Evolutionary conservation across 225 moss, liverwort and hornwort species (phyloP).

Genomic region (Marchantia paleacea): DNA sequence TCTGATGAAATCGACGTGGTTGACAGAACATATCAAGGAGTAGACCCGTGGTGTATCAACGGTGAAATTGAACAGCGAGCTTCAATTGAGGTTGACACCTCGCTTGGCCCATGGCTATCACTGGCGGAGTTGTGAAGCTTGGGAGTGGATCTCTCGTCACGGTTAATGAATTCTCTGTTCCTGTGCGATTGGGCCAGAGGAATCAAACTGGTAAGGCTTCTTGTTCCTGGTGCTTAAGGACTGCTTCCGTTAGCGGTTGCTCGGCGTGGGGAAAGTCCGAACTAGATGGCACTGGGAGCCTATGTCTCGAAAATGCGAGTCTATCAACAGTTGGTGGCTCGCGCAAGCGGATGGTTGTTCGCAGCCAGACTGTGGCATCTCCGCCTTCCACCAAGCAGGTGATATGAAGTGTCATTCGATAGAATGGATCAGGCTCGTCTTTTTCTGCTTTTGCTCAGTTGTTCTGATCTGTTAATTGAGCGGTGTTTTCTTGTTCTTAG

Average conservation of each 20-base stretch:
- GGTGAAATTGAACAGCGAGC: neutral
- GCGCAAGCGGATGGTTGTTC: conserved; percentile 14
- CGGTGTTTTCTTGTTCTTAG: neutral
- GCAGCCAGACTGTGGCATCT: conserved; percentile 69
- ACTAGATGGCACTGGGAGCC: neutral
- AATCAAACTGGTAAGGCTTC: neutral
- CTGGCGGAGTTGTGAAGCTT: neutral
- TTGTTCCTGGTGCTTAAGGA: neutral
- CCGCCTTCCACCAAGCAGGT: conserved; percentile 82
- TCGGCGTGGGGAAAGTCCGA: conserved; percentile 10
- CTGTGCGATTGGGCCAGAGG: neutral
- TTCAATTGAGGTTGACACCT: too few relatives aligned
- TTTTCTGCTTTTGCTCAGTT: neutral
- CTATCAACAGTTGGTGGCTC: neutral
- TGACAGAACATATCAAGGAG: neutral
- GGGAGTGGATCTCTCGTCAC: neutral
- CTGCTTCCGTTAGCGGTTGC: neutral
- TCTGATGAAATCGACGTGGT: neutral
- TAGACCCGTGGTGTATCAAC: neutral
- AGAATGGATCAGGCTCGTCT: neutral
- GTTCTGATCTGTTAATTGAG: neutral
- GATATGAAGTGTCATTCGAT: neutral
- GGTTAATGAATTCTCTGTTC: too few relatives aligned
- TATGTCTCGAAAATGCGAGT: neutral
- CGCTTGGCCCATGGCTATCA: conserved; percentile 2